Percentiles rank a stretch among this genome's conserved stretches.
phyloP scores from a whole-genome alignment of 1,139 yeast species.

The Lodderomyces jiufengensis region DNA sequence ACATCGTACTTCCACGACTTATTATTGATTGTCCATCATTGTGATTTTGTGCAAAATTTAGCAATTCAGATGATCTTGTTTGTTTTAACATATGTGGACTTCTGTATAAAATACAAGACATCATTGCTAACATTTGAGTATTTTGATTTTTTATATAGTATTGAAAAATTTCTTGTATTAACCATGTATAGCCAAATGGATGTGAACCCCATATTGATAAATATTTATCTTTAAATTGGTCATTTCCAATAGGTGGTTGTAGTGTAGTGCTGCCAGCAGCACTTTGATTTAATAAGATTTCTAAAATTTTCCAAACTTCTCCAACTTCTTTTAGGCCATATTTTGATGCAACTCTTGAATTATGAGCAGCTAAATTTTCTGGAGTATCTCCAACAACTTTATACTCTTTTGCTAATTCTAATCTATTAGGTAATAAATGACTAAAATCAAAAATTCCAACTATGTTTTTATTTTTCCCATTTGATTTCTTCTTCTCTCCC shows the following conservation, averaged over 20 bases:
- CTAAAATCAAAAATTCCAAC: slow-evolving; percentile 66
- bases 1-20: no score
- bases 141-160: slow-evolving; percentile 66
- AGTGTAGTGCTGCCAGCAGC: background rate
- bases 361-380: slow-evolving; percentile 61
- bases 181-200: slow-evolving; percentile 76
- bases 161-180: slow-evolving; percentile 59
- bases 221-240: background rate
- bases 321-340: slow-evolving; percentile 62
- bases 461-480: slow-evolving; percentile 40
- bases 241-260: background rate
- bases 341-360: slow-evolving; percentile 67
- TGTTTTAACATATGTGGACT: slow-evolving; percentile 20
- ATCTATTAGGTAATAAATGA: slow-evolving; percentile 70
- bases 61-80: no score
- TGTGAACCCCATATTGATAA: slow-evolving; percentile 64
- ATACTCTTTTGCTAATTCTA: slow-evolving; percentile 75
- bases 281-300: slow-evolving; percentile 32
- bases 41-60: background rate
- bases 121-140: slow-evolving; percentile 87
- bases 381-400: slow-evolving; percentile 66
- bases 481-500: slow-evolving; percentile 16
- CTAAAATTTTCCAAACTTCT: slow-evolving; percentile 75
- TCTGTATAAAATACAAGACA: slow-evolving; percentile 65
- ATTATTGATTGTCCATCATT: background rate